Percentiles rank a stretch among this genome's conserved stretches.
phyloP scores from a whole-genome alignment of 768 basidiomycete genomes.

The Russula virescens region DNA sequence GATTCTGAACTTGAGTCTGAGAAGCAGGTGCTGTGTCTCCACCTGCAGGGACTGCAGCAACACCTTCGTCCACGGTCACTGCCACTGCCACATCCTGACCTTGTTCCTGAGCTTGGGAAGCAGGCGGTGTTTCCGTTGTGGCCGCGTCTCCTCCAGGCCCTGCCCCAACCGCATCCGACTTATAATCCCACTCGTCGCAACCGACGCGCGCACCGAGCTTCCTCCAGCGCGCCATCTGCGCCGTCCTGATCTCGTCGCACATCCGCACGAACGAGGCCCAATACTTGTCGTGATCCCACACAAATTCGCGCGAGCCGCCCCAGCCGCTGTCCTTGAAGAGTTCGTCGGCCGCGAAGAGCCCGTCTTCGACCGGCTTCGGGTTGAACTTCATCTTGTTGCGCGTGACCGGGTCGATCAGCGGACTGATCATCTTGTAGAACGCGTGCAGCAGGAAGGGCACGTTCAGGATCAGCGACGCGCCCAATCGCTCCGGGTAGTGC shows the following conservation, averaged over 20 bases:
- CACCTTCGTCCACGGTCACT: too few relatives aligned
- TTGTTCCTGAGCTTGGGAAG: background rate
- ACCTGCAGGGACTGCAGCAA: background rate
- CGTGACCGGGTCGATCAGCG: slow-evolving; percentile 81
- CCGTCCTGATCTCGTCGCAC: slow-evolving; percentile 44
- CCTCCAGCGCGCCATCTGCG: slow-evolving; percentile 58
- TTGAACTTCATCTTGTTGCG: slow-evolving; percentile 73
- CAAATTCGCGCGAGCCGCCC: slow-evolving; percentile 61
- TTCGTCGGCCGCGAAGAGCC: slow-evolving; percentile 62
- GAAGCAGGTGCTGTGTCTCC: background rate
- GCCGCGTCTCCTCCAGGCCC: background rate
- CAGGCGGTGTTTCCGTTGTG: too few relatives aligned
- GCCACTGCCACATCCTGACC: too few relatives aligned
- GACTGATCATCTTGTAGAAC: slow-evolving; percentile 73
- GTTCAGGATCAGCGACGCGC: slow-evolving; percentile 64
- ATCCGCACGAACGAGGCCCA: slow-evolving; percentile 61
- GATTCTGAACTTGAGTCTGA: background rate
- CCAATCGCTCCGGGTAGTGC: slow-evolving; percentile 86
- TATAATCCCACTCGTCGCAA: slow-evolving; percentile 75
- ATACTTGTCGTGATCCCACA: slow-evolving; percentile 69
- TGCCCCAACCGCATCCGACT: slow-evolving; percentile 30
- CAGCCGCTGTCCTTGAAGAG: slow-evolving; percentile 61
- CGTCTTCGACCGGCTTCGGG: slow-evolving; percentile 57
- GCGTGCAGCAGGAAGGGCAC: slow-evolving; percentile 72
- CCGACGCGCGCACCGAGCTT: slow-evolving; percentile 64